Percentiles rank a stretch among this genome's conserved stretches.
phyloP scores from a whole-genome alignment of 305 asterid genomes.

The Ruellia speciosa region DNA sequence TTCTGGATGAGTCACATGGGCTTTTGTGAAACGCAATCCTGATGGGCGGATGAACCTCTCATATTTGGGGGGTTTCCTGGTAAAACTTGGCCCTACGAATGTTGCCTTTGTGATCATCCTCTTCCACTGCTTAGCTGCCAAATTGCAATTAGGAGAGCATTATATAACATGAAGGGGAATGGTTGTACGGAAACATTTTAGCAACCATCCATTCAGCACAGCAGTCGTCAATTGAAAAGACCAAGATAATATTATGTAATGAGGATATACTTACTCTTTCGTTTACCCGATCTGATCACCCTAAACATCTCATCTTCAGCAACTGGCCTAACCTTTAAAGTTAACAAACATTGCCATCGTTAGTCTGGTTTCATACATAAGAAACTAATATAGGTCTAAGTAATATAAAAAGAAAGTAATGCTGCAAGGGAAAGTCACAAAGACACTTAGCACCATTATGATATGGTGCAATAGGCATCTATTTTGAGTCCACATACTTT shows the following conservation, averaged over 20 bases:
- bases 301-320: conserved; percentile 99
- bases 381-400: background rate
- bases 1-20: conserved; percentile 16
- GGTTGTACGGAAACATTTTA: background rate
- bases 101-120: conserved; percentile 99
- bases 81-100: conserved; percentile 84
- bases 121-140: conserved; percentile 95
- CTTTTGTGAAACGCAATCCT: conserved; percentile 71
- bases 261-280: conserved; percentile 64
- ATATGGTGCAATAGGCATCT: no score
- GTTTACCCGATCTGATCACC: conserved; percentile 88
- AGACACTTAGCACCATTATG: background rate
- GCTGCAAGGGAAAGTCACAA: background rate
- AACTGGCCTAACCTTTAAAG: conserved; percentile 76
- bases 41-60: conserved; percentile 91
- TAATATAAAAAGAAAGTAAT: background rate
- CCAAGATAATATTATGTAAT: conserved; percentile 1
- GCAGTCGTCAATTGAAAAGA: background rate
- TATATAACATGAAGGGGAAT: background rate
- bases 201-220: background rate
- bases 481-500: no score
- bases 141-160: conserved; percentile 3
- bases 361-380: background rate
- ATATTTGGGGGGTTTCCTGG: conserved; percentile 93
- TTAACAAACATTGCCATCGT: background rate